Base-by-base conservation (phyloP, 495 filamentous ascomycete genomes). In the Tirmania nivea region DNA sequence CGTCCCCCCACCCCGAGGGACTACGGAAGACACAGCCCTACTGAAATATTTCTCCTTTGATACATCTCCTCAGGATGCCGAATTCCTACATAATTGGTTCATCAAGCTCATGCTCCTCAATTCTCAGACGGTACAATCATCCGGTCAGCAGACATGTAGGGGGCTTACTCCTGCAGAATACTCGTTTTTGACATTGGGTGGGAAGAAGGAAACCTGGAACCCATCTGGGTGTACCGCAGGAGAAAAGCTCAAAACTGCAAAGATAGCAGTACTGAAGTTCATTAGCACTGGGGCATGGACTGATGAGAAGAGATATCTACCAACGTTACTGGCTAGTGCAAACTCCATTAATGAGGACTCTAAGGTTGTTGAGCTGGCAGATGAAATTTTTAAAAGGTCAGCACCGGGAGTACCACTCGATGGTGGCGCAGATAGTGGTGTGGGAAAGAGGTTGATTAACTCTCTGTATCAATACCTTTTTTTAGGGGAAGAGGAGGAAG, bases 211-310 rank as follows among this genome's bases (percentile, higher is more conserved):
- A 35, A 67, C 72, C 0, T 74, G 80, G 54, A 71, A 67, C 16
- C 61, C 62, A 2, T 53, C 34, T 54, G 59, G 20, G 45, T 54
- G n/a, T 36, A 58, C 6, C 49, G 57, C 34, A 57, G 48, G 48
- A 31, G 51, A 52, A 39, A 19, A 35, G 51, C 16, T 34, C 21
- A 52, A 39, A 34, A 7, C 5, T 11, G 21, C 77, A 8, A 93
- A 94, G 64, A 74, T 78, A 42, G 73, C 75, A 34, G 78, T 73
- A 20, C 69, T 80, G 34, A 75, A 67, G 50, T 83, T 95, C 55
- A 70, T 97, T 14, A 75, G 81, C 0, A 93, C 83, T 62, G 86
- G 86, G 11, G 81, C 85, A 14, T 96, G 96, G 66, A 75, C 67
- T 1, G 82, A 94, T 60, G 59, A 75, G 2, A 83, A 94, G 59